Conservation (phyloP, 140 eudicot genomes). For the Cichorium intybus region DNA sequence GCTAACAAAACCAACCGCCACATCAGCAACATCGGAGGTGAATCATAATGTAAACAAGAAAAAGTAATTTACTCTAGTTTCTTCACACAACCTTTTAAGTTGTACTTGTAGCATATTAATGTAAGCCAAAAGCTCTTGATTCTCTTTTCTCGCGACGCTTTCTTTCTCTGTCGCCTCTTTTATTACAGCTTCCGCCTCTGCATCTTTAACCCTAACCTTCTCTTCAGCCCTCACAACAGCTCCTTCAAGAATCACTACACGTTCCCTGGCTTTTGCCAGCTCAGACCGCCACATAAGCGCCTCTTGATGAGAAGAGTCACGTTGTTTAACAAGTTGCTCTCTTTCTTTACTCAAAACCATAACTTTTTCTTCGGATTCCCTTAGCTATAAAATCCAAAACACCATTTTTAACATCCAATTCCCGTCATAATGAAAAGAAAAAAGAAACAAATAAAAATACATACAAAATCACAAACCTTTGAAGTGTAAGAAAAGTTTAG, state of each 20-base stretch:
- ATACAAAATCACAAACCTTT: slow-evolving; percentile 51
- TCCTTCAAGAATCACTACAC: slow-evolving; percentile 81
- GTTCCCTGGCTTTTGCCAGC: slow-evolving; percentile 96
- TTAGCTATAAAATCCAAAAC: slow-evolving; percentile 41
- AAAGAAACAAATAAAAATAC: neutral
- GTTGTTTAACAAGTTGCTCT: slow-evolving; percentile 66
- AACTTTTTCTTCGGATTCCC: slow-evolving; percentile 63
- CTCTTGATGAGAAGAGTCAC: slow-evolving; percentile 77
- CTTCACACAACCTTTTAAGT: slow-evolving; percentile 54
- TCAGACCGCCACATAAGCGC: slow-evolving; percentile 97
- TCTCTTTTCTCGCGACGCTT: slow-evolving; percentile 64
- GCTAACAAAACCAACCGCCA: slow-evolving; percentile 20
- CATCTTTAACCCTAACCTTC: slow-evolving; percentile 77
- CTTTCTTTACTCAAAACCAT: slow-evolving; percentile 54
- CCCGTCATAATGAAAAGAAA: neutral
- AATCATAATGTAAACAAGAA: too few species aligned
- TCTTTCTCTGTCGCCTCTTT: slow-evolving; percentile 75
- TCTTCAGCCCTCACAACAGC: slow-evolving; percentile 96
- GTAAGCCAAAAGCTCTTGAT: slow-evolving; percentile 85
- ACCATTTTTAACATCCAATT: slow-evolving; percentile 7
- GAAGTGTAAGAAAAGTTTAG: slow-evolving; percentile 43
- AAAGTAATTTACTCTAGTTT: neutral
- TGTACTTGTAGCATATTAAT: slow-evolving; percentile 68
- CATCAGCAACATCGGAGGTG: slow-evolving; percentile 5
- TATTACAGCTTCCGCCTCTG: slow-evolving; percentile 73